Conservation (phyloP, 2,329 filamentous ascomycete genomes). For the Elsinoe fawcettii region DNA sequence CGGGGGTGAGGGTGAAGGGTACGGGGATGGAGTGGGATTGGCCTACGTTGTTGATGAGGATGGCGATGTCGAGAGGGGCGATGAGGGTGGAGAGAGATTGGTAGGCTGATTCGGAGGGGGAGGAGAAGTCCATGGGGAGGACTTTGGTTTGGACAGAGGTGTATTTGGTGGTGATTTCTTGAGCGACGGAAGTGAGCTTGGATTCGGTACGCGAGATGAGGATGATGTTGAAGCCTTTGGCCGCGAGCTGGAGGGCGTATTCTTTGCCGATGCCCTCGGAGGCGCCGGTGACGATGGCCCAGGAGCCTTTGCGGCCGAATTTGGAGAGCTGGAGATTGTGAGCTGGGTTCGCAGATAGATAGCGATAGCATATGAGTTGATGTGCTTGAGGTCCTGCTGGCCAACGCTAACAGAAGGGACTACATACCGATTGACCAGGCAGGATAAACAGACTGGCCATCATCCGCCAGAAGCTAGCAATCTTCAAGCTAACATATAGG, state of each 20-base stretch:
- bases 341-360: too few relatives aligned
- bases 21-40: conserved; percentile 90
- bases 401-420: too few relatives aligned
- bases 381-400: too few relatives aligned
- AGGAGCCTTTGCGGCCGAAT: conserved; percentile 85
- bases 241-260: conserved; percentile 81
- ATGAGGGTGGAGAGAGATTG: conserved; percentile 61
- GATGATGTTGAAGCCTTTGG: conserved; percentile 87
- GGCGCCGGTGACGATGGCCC: conserved; percentile 90
- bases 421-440: conserved; percentile 40
- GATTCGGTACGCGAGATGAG: conserved; percentile 92
- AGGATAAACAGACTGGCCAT: conserved; percentile 43
- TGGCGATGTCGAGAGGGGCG: conserved; percentile 67
- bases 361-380: too few relatives aligned
- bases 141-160: conserved; percentile 63
- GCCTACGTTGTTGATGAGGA: conserved; percentile 95
- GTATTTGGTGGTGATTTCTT: conserved; percentile 66
- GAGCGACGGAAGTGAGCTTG: conserved; percentile 71
- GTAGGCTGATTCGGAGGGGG: conserved; percentile 74
- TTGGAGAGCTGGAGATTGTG: conserved; percentile 59
- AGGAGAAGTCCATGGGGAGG: conserved; percentile 84
- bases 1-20: conserved; percentile 70
- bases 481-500: conserved; percentile 31
- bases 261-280: conserved; percentile 97
- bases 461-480: conserved; percentile 41